Percentiles rank a stretch among this genome's conserved stretches.
Evolutionary conservation across 768 basidiomycete genomes (phyloP).

Genomic region (Tricholoma sp.): DNA sequence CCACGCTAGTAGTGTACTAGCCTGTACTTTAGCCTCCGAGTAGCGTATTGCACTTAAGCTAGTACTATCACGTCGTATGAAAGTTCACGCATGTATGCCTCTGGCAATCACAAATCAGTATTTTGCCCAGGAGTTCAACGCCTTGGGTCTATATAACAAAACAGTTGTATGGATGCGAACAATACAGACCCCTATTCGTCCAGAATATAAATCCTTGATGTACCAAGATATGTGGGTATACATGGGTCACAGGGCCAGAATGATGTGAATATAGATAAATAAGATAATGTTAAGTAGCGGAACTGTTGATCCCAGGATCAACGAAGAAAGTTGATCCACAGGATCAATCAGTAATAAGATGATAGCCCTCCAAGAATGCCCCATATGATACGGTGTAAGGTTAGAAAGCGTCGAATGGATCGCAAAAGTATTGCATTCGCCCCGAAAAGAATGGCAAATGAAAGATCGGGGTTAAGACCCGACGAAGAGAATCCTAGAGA

Average conservation of each 20-base stretch:
- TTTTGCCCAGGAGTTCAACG: too few relatives aligned
- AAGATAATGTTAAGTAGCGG: not conserved
- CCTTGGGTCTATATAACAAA: not conserved
- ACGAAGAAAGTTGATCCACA: slow-evolving; percentile 2
- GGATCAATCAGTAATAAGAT: not conserved
- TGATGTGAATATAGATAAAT: not conserved
- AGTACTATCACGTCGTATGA: too few relatives aligned
- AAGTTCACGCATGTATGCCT: too few relatives aligned
- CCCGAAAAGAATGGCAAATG: not conserved
- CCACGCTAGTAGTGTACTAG: too few relatives aligned
- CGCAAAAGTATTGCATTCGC: not conserved
- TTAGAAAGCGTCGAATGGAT: not conserved
- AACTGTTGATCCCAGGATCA: slow-evolving; percentile 5
- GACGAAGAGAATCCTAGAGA: not conserved
- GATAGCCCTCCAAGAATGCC: not conserved
- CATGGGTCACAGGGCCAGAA: not conserved
- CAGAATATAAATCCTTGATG: not conserved
- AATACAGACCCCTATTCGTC: not conserved
- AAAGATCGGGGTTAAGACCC: not conserved
- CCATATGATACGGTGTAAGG: not conserved
- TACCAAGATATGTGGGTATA: slow-evolving; percentile 2
- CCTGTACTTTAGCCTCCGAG: too few relatives aligned
- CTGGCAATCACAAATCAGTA: too few relatives aligned
- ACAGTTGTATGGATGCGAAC: not conserved
- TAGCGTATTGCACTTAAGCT: too few relatives aligned